Percentiles rank a stretch among this genome's conserved stretches.
phyloP scores from a whole-genome alignment of 2,329 filamentous ascomycete genomes.

The Xylariaceae sp. region DNA sequence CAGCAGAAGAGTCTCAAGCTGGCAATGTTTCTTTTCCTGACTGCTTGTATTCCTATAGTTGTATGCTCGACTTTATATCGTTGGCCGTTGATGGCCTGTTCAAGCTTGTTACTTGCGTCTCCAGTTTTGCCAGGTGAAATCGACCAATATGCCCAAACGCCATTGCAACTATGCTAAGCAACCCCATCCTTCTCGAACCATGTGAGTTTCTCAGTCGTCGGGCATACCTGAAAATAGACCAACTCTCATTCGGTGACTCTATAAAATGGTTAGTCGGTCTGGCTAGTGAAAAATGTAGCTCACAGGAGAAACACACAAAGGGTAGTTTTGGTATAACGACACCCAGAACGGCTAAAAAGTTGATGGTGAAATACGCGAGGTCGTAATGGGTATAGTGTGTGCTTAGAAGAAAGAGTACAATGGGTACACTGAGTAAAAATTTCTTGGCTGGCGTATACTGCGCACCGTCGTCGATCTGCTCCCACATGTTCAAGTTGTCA shows the following conservation, averaged over 20 bases:
- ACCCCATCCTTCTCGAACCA: constrained; percentile 7
- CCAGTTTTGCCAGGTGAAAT: constrained; percentile 13
- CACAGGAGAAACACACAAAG: constrained; percentile 68
- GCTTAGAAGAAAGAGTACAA: constrained; percentile 92
- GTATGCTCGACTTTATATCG: constrained; percentile 17
- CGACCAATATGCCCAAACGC: constrained; percentile 25
- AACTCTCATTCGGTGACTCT: constrained; percentile 81
- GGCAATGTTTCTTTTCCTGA: constrained; percentile 28
- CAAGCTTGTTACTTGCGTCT: constrained; percentile 7
- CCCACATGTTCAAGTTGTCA: constrained; percentile 99
- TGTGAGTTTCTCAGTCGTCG: constrained; percentile 54
- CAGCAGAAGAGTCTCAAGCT: constrained; percentile 11
- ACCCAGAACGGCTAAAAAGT: constrained; percentile 87
- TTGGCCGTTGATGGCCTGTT: constrained; percentile 3
- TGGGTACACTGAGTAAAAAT: constrained; percentile 92
- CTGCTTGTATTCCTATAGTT: constrained; percentile 28
- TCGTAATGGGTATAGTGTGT: constrained; percentile 99
- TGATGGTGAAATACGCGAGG: constrained; percentile 94
- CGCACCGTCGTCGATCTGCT: constrained; percentile 98
- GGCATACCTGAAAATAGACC: constrained; percentile 73
- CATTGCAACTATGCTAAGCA: constrained; percentile 27
- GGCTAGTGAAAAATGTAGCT: constrained; percentile 3
- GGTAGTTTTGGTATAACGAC: constrained; percentile 97
- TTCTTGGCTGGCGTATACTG: constrained; percentile 99
- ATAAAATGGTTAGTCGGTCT: constrained; percentile 39